phyloP scores from a whole-genome alignment of 1,284 basidiomycete genomes.

The Ganoderma boninense region DNA sequence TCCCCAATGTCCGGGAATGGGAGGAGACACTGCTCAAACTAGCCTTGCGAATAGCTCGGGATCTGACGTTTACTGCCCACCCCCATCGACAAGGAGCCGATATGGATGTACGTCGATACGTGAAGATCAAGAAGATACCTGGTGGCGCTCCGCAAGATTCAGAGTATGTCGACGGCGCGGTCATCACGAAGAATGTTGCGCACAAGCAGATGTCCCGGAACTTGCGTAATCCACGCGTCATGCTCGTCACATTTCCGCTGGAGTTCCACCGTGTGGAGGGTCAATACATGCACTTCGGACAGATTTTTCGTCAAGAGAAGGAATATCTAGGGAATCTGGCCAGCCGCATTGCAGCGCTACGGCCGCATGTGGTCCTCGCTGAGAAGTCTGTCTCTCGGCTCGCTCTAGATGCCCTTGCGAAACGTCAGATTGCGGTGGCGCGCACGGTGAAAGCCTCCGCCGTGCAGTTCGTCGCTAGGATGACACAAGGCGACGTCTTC shows the following conservation, averaged over 20 bases:
- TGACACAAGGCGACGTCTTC: constrained; percentile 96
- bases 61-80: constrained; percentile 78
- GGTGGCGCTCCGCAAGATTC: constrained; percentile 93
- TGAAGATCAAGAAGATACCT: constrained; percentile 99
- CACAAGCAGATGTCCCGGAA: constrained; percentile 88
- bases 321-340: constrained; percentile 94
- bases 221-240: constrained; percentile 86
- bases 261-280: constrained; percentile 96
- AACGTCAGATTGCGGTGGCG: constrained; percentile 91
- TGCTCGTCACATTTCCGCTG: constrained; percentile 95
- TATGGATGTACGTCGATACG: constrained; percentile 94
- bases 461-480: constrained; percentile 88
- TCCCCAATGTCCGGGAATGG: constrained; percentile 87
- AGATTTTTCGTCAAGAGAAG: constrained; percentile 93
- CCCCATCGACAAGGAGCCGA: constrained; percentile 86
- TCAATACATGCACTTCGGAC: constrained; percentile 94
- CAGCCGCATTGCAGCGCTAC: constrained; percentile 87
- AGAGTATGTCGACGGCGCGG: constrained; percentile 96
- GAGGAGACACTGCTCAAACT: constrained; percentile 84
- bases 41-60: constrained; percentile 80
- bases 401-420: constrained; percentile 90
- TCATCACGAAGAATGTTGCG: constrained; percentile 98
- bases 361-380: constrained; percentile 94
- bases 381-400: constrained; percentile 93
- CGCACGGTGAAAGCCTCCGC: constrained; percentile 90